Percentiles rank a stretch among this genome's conserved stretches.
phyloP scores from a whole-genome alignment of 208 protist species.

The Trypanosoma caninum region DNA sequence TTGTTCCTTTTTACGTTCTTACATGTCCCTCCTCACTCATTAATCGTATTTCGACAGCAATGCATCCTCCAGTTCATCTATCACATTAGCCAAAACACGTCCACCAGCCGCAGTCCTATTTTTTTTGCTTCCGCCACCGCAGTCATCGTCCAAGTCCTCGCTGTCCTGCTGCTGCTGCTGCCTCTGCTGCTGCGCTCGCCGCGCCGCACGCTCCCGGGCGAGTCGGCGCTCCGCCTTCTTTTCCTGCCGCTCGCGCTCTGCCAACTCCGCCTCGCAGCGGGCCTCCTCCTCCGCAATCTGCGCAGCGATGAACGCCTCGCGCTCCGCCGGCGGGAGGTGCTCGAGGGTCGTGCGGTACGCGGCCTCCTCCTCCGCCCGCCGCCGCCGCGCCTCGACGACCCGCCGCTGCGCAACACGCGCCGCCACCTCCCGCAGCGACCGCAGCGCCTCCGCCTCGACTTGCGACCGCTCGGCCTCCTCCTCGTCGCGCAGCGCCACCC shows the following conservation, averaged over 20 bases:
- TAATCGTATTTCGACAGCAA: conserved; percentile 10
- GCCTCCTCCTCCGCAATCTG: conserved; percentile 39
- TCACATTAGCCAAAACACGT: not conserved
- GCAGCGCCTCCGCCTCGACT: conserved; percentile 23
- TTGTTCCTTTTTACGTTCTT: not conserved
- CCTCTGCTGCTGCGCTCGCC: conserved; percentile 22
- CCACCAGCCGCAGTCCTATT: not conserved
- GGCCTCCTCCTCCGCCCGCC: conserved; percentile 34
- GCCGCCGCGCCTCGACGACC: conserved; percentile 41
- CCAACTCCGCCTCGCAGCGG: conserved; percentile 29
- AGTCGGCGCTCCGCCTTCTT: conserved; percentile 30
- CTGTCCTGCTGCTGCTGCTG: conserved; percentile 23
- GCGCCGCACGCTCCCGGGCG: conserved; percentile 34
- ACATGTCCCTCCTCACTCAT: not conserved
- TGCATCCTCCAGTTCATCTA: conserved; percentile 3
- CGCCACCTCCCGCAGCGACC: conserved; percentile 31
- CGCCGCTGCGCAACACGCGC: conserved; percentile 23
- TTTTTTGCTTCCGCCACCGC: conserved; percentile 20
- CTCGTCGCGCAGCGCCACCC: conserved; percentile 30
- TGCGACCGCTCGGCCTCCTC: conserved; percentile 23
- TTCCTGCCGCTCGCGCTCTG: conserved; percentile 28
- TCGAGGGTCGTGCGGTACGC: conserved; percentile 49
- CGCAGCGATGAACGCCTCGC: conserved; percentile 38
- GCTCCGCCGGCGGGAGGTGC: conserved; percentile 38
- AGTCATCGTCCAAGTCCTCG: conserved; percentile 25